Conservation (phyloP, 495 filamentous ascomycete species). For the Aspergillus ostianus region DNA sequence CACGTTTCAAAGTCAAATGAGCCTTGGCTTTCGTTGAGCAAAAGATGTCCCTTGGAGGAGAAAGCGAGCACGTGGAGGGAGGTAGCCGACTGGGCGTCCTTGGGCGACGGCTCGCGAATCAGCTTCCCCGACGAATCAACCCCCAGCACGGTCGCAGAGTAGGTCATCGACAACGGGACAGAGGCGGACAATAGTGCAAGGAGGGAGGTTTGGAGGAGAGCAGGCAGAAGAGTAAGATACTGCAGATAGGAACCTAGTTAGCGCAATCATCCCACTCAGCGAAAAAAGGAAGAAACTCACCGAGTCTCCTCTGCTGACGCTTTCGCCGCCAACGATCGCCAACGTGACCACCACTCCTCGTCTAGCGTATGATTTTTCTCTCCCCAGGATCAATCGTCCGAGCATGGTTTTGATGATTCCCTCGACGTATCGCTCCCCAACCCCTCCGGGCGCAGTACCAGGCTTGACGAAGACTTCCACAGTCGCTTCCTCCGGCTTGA, state of each 20-base stretch:
- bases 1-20: slow-evolving; percentile 73
- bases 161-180: slow-evolving; percentile 69
- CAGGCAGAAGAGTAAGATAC: slow-evolving; percentile 73
- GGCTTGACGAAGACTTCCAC: slow-evolving; percentile 90
- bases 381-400: slow-evolving; percentile 32
- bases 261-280: neutral
- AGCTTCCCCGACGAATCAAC: slow-evolving; percentile 52
- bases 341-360: slow-evolving; percentile 45
- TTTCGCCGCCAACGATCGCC: slow-evolving; percentile 49
- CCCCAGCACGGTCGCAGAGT: slow-evolving; percentile 62
- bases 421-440: slow-evolving; percentile 65
- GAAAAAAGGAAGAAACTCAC: slow-evolving; percentile 48
- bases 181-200: slow-evolving; percentile 75
- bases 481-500: slow-evolving; percentile 84
- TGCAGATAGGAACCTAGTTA: slow-evolving; percentile 31
- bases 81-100: slow-evolving; percentile 53
- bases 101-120: slow-evolving; percentile 53
- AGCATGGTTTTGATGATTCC: slow-evolving; percentile 31
- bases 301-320: slow-evolving; percentile 65
- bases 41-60: slow-evolving; percentile 67
- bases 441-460: slow-evolving; percentile 59
- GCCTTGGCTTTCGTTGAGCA: slow-evolving; percentile 81
- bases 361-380: slow-evolving; percentile 36
- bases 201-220: slow-evolving; percentile 68
- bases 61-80: slow-evolving; percentile 79